Base-by-base conservation (phyloP, 495 filamentous ascomycete species). In the Tuber brumale region DNA sequence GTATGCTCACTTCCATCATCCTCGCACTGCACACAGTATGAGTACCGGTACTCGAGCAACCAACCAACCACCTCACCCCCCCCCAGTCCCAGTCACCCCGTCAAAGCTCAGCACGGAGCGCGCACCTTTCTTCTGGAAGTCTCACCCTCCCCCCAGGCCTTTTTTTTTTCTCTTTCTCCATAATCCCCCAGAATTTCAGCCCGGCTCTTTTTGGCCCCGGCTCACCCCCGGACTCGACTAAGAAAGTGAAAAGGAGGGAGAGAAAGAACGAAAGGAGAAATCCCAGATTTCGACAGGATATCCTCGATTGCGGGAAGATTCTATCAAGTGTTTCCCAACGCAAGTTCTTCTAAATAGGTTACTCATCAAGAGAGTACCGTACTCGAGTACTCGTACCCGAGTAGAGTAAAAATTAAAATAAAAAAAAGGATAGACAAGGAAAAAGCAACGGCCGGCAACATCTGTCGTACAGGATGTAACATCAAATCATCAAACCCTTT, bases 131-230 rank as follows among this genome's bases (percentile, higher is more conserved):
- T 66, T 66, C n/a, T 35, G 57, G 57, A 31, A 66, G 57, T 66
- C 57, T 66, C 27, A 66, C 57, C 57, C 27, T 31, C n/a, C 51
- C 51, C 48, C 48, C n/a, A 27, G 3, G 9, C n/a, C n/a, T 12
- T 61, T 61, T 16, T 31, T 61, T 61, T 31, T 14, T n/a, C 2
- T 16, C n/a, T 66, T 27, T 10, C 57, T 66, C 57, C 27, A 10
- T 57, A 27, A 57, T 35, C 27, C 57, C 27, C 57, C 27, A 66
- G 57, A 66, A 66, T 19, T 66, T 66, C 57, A 57, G 44, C 27
- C 71, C 70, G 57, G 46, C 76, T 76, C 57, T 18, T 37, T 70
- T 71, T 75, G 19, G n/a, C 69, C 70, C 70, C 31, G 48, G 46
- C 48, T 71, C 66, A 37, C 70, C 57, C 45, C 48, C 72, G 18